Evolutionary conservation across 2,329 filamentous ascomycete species (phyloP).

Genomic region (Fusarium multiceps): DNA sequence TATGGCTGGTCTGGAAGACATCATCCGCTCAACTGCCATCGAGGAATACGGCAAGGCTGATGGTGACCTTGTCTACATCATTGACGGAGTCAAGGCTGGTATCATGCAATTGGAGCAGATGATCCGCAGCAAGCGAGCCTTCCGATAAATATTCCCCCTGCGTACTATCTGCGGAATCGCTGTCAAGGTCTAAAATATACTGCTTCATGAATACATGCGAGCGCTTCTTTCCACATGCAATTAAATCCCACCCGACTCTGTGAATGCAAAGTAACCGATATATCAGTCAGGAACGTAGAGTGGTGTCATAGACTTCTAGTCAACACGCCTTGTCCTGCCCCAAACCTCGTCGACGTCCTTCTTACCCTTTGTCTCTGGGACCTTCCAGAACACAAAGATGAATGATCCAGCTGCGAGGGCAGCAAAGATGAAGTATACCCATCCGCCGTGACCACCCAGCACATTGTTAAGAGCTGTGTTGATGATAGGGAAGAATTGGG

Average conservation of each 20-base stretch:
- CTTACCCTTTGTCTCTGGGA: slow-evolving; percentile 92
- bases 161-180: slow-evolving; percentile 10
- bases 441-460: slow-evolving; percentile 79
- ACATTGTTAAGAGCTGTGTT: slow-evolving; percentile 75
- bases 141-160: slow-evolving; percentile 41
- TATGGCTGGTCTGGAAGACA: slow-evolving; percentile 86
- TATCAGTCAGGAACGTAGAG: background rate
- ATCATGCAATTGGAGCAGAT: slow-evolving; percentile 70
- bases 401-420: slow-evolving; percentile 75
- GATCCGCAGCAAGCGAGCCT: slow-evolving; percentile 57
- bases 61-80: slow-evolving; percentile 69
- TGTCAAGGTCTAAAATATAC: slow-evolving; percentile 4
- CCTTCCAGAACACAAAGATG: slow-evolving; percentile 75
- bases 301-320: slow-evolving; percentile 50
- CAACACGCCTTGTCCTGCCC: slow-evolving; percentile 71
- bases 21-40: slow-evolving; percentile 75
- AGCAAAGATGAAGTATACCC: slow-evolving; percentile 93
- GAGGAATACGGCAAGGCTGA: slow-evolving; percentile 71
- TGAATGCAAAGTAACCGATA: background rate
- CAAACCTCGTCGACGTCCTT: slow-evolving; percentile 89
- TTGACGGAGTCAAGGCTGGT: slow-evolving; percentile 83
- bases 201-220: slow-evolving; percentile 8
- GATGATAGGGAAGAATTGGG: slow-evolving; percentile 92
- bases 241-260: background rate
- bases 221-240: background rate